These are phyloP conservation scores for Pseudozyma hubeiensis DNA, from an alignment of 1,284 basidiomycete genomes.

Conservation along the genomic window DNA sequence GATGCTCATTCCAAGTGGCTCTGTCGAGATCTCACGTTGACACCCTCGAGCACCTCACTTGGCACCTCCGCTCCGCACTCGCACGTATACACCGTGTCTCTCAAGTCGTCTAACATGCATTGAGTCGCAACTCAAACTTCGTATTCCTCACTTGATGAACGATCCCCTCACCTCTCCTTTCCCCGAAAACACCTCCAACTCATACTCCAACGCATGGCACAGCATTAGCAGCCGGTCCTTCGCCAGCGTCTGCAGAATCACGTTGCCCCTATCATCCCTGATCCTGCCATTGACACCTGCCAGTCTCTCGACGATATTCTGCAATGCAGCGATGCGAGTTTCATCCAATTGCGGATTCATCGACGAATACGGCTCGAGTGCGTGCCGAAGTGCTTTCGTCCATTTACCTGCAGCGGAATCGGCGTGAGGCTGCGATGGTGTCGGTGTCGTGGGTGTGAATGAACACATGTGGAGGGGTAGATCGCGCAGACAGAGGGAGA, in stretches of 20 bases:
- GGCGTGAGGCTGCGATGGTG: not conserved
- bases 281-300: slow-evolving; percentile 17
- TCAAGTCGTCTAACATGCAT: too few relatives aligned
- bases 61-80: too few relatives aligned
- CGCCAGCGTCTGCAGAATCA: slow-evolving; percentile 19
- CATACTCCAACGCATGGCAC: slow-evolving; percentile 21
- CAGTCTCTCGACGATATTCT: slow-evolving; percentile 7
- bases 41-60: too few relatives aligned
- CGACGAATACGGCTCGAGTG: slow-evolving; percentile 7
- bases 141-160: too few relatives aligned
- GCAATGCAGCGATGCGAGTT: slow-evolving; percentile 3
- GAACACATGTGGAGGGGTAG: slow-evolving; percentile 27
- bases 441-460: not conserved
- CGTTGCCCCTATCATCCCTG: slow-evolving; percentile 25
- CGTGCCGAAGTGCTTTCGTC: slow-evolving; percentile 9
- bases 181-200: slow-evolving; percentile 10
- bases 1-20: too few relatives aligned
- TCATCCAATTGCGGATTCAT: slow-evolving; percentile 8
- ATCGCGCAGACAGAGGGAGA: slow-evolving; percentile 13
- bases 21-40: too few relatives aligned
- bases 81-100: too few relatives aligned
- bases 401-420: not conserved
- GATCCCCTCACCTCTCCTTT: too few relatives aligned
- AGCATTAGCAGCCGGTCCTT: slow-evolving; percentile 30
- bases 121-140: too few relatives aligned